These are phyloP conservation scores for Forsythia viridissima DNA, from an alignment of 257 asterid species.

Conservation along the genomic window DNA sequence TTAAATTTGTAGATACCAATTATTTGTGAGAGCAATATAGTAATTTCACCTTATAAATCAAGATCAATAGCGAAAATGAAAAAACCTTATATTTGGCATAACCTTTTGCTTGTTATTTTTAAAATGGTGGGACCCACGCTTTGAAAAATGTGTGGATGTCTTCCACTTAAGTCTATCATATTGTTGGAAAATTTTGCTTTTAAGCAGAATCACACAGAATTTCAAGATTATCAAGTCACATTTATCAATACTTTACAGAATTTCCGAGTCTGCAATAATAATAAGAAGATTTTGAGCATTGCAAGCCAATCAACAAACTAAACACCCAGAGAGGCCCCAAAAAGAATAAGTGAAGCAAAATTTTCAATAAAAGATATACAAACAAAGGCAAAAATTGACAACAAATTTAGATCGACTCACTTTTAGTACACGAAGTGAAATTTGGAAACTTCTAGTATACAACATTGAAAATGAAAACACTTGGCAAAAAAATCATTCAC, in stretches of 20 bases:
- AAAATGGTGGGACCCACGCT: too few species aligned
- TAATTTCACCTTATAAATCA: too few species aligned
- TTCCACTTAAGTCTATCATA: too few species aligned
- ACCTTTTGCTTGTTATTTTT: too few species aligned
- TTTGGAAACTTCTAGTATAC: slow-evolving; percentile 24
- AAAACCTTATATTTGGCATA: too few species aligned
- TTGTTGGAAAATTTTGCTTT: too few species aligned
- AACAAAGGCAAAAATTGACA: slow-evolving; percentile 13
- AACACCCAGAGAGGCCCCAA: not conserved
- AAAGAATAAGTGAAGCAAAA: slow-evolving; percentile 5
- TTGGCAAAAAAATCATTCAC: slow-evolving; percentile 36
- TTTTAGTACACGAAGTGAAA: not conserved
- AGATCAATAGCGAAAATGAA: too few species aligned
- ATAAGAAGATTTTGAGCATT: not conserved
- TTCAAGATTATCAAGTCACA: too few species aligned
- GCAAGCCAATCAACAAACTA: not conserved
- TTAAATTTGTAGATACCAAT: too few species aligned
- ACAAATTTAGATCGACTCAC: not conserved
- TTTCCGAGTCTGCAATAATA: not conserved
- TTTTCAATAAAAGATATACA: slow-evolving; percentile 12
- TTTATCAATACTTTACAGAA: not conserved
- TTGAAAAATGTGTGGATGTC: too few species aligned
- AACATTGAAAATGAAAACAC: slow-evolving; percentile 2
- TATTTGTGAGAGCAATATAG: too few species aligned
- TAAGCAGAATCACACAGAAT: too few species aligned